These are phyloP conservation scores for Pythium folliculosum DNA, from an alignment of 352 stramenopile species.

Conservation along the genomic window DNA sequence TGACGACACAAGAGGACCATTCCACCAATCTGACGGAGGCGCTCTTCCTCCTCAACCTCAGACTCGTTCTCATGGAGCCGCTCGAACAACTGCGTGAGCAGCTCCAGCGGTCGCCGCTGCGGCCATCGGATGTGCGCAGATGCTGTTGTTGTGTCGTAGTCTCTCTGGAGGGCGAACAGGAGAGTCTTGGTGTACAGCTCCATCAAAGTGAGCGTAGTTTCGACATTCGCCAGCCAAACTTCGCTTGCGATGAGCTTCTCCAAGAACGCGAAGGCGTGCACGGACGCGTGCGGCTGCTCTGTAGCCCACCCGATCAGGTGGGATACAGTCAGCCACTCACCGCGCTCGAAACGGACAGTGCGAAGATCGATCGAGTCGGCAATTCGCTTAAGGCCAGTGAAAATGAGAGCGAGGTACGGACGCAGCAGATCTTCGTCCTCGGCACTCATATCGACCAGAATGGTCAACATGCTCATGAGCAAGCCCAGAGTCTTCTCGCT, in stretches of 20 bases:
- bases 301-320: slow-evolving; percentile 66
- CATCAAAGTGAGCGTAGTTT: slow-evolving; percentile 51
- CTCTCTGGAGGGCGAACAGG: slow-evolving; percentile 54
- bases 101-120: slow-evolving; percentile 39
- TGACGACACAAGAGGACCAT: slow-evolving; percentile 56
- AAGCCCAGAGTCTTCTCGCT: slow-evolving; percentile 37
- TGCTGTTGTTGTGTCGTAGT: slow-evolving; percentile 12
- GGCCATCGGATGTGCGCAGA: slow-evolving; percentile 35
- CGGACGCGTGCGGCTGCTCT: slow-evolving; percentile 39
- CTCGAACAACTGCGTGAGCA: slow-evolving; percentile 61
- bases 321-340: slow-evolving; percentile 65
- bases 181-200: slow-evolving; percentile 69
- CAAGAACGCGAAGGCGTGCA: slow-evolving; percentile 62
- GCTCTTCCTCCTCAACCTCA: slow-evolving; percentile 43
- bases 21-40: slow-evolving; percentile 57
- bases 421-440: slow-evolving; percentile 57
- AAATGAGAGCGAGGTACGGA: slow-evolving; percentile 65
- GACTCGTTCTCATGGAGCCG: slow-evolving; percentile 35
- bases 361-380: slow-evolving; percentile 27
- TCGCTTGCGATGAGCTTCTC: slow-evolving; percentile 56
- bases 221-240: slow-evolving; percentile 54
- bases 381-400: slow-evolving; percentile 39
- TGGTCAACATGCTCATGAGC: slow-evolving; percentile 45
- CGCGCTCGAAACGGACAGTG: slow-evolving; percentile 27
- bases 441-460: slow-evolving; percentile 59